Base-by-base conservation (phyloP, 371 early-diverging fungal genomes). In the Mucor mucedo region DNA sequence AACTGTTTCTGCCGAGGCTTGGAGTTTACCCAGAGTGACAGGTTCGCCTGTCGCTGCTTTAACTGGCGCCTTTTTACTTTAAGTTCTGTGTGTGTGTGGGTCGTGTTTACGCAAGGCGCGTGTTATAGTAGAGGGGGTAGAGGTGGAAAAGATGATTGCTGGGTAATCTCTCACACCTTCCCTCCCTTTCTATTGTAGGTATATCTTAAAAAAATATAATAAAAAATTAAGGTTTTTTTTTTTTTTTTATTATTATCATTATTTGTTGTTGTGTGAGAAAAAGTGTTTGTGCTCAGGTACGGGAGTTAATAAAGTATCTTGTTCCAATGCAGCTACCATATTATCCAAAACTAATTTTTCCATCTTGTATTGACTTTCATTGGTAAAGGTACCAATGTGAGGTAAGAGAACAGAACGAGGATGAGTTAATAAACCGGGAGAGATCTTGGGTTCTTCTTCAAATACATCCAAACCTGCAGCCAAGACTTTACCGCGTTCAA, bases 41-140 rank as follows among this genome's bases (percentile, higher is more conserved):
- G 95, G 91, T 16, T 86, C 87, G 50, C 94, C 94, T 6, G 86
- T 94, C 16, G 83, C 87, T 27, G 88, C 94, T 35, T 83, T 94
- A 65, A 84, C 86, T 5, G 87, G 86, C n/a, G 87, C 94, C 30
- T 92, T 92, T 49, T 50, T 68, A 11, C 30, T 62, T 47, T 47
- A 47, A 47, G 21, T n/a, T n/a, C n/a, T n/a, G n/a, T n/a, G n/a
- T n/a, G n/a, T n/a, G n/a, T n/a, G n/a, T n/a, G n/a, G n/a, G n/a
- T n/a, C n/a, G n/a, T n/a, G n/a, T n/a, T n/a, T n/a, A n/a, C n/a
- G n/a, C n/a, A n/a, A n/a, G n/a, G n/a, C n/a, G n/a, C n/a, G 35
- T 35, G 35, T 21, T 21, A 21, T 21, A 21, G 21, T 21, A 21
- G 21, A 21, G 21, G 21, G 1, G 21, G 0, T 1, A 21, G 21